Evolutionary conservation across 208 protist species (phyloP).

Genomic region (Leishmania mexicana): DNA sequence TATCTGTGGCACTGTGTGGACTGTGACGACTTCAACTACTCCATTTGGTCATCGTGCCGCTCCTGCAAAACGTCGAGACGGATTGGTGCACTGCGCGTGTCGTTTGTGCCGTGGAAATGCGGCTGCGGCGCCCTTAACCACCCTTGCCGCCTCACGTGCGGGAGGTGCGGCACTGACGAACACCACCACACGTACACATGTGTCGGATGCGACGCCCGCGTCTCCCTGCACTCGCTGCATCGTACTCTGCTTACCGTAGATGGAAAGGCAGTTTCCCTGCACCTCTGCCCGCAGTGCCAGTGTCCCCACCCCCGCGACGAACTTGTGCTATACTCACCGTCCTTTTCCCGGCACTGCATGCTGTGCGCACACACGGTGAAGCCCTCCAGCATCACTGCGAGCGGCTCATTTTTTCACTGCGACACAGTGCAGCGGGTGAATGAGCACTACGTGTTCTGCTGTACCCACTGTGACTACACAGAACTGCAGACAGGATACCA

Average conservation of each 20-base stretch:
- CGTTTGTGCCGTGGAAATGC: conserved; percentile 69
- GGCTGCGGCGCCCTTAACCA: conserved; percentile 67
- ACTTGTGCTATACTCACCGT: conserved; percentile 49
- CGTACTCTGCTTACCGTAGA: conserved; percentile 13
- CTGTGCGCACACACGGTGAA: conserved; percentile 49
- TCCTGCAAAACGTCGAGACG: conserved; percentile 40
- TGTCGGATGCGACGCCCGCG: conserved; percentile 31
- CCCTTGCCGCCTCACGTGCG: conserved; percentile 51
- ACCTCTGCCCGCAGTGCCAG: conserved; percentile 58
- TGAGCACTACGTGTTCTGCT: conserved; percentile 69
- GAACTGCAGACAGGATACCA: conserved; percentile 60
- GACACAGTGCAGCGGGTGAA: conserved; percentile 49
- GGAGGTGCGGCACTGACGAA: conserved; percentile 32
- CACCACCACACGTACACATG: conserved; percentile 53
- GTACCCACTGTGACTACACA: conserved; percentile 35
- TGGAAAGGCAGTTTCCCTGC: conserved; percentile 30
- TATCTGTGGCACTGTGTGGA: conserved; percentile 68
- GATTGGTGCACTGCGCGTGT: conserved; percentile 37
- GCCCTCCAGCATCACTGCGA: not conserved
- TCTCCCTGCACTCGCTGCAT: conserved; percentile 10
- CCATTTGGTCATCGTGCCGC: conserved; percentile 70
- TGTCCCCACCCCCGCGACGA: conserved; percentile 67
- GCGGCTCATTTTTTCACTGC: conserved; percentile 51
- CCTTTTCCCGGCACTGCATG: conserved; percentile 66
- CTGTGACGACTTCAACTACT: conserved; percentile 66